Base-by-base conservation (phyloP, 176 grass and related monocot species). In the Oryza coarctata region DNA sequence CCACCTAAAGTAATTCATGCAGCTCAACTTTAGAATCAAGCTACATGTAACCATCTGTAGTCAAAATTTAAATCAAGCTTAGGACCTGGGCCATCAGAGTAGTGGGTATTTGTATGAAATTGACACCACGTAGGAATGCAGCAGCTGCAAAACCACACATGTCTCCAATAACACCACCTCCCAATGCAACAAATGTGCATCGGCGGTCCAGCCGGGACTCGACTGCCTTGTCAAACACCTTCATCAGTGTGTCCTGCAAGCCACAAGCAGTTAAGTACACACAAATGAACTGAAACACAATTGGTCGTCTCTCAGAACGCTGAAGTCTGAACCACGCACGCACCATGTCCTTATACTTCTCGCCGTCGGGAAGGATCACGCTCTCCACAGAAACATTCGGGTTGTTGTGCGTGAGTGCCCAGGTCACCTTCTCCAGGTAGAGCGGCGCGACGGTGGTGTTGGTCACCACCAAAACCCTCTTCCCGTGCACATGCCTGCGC, bases 61-160 rank as follows among this genome's bases (percentile, higher is more conserved):
- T 60, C 1, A 34, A 50, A 73, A 82, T 9, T 36, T 18, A 73
- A 27, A 79, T 38, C 55, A 78, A 82, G 57, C 43, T 67, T 87
- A 73, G 78, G 26, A 94, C 93, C 91, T 95, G 91, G 15, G 96
- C 93, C 96, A 99, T 99, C 65, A 92, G 77, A 87, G 96, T 95
- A 55, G 93, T 99, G 6, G 96, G 96, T 84, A 99, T 99, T 77
- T 99, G 93, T 92, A 99, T 94, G 82, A 99, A 95, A 89, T 99
- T 99, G 88, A 99, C 96, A 15, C 96, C 96, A 27, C 91, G 93
- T 38, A 99, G 86, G 80, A 92, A 99, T 25, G 91, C 70, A 28
- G 93, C 89, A 15, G 93, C 93, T 1, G 93, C 93, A 68, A 92
- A 99, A 28, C 91, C 93, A 3, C 97, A 99, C 97, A 98, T 95